phyloP scores from a whole-genome alignment of 2,329 filamentous ascomycete genomes.

The Pleomassaria siparia region DNA sequence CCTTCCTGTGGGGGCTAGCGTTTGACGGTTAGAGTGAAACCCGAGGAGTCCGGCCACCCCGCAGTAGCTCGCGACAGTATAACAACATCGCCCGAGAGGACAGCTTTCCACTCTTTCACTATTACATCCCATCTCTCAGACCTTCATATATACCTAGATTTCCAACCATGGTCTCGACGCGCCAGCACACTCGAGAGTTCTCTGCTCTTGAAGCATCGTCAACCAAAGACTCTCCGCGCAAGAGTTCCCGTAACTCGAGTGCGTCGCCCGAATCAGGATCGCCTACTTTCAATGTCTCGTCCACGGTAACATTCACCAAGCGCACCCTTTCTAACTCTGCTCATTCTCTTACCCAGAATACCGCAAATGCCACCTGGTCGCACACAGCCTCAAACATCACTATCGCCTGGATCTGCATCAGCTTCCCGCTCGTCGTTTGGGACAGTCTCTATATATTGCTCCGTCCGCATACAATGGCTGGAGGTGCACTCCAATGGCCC shows the following conservation, averaged over 20 bases:
- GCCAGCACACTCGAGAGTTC: conserved; percentile 41
- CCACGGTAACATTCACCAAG: conserved; percentile 21
- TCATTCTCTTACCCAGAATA: conserved; percentile 2
- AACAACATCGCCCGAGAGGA: neutral
- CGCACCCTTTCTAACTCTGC: conserved; percentile 27
- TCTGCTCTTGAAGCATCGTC: conserved; percentile 39
- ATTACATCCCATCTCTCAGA: neutral
- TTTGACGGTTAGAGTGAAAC: conserved; percentile 3
- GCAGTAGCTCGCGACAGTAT: conserved; percentile 1
- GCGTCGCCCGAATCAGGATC: conserved; percentile 32
- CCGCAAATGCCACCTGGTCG: conserved; percentile 48
- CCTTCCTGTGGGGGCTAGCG: conserved; percentile 3
- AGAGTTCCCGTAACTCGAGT: conserved; percentile 35
- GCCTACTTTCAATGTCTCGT: conserved; percentile 20
- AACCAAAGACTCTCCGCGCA: conserved; percentile 31
- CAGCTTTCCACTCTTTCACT: neutral
- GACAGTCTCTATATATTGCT: conserved; percentile 77
- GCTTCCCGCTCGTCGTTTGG: conserved; percentile 78
- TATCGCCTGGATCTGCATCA: conserved; percentile 72
- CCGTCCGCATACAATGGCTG: conserved; percentile 79
- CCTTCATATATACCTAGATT: neutral
- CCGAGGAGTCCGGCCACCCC: conserved; percentile 2
- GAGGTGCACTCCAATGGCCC: conserved; percentile 70
- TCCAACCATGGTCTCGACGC: conserved; percentile 43
- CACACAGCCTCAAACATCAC: conserved; percentile 63